Evolutionary conservation across 495 filamentous ascomycete species (phyloP), one percentile per base, ranked within the genome.

Genomic region (Polyplosphaeria fusca): DNA sequence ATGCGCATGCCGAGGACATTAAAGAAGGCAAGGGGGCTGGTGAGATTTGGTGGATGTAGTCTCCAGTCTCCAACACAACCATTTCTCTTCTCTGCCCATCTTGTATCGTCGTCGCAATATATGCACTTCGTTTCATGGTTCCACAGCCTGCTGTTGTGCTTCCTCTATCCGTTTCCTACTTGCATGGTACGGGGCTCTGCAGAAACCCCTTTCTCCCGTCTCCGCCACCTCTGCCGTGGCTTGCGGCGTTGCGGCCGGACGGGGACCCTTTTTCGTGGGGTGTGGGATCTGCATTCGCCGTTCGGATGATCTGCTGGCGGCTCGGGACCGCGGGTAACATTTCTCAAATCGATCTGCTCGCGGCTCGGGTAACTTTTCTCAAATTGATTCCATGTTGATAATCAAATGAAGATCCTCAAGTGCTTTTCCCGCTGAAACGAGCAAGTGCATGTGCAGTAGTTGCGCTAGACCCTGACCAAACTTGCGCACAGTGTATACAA

Each of bases 91-190:
- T 44, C 55, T 66, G 55, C 1, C 66, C 66, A 45, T 68, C 66
- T 41, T 68, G 66, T 40, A 56, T 49, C 37, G 57, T 44, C n/a
- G 58, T 68, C 0, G 59, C 63, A 12, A 66, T 40, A n/a, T n/a
- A 26, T 66, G 63, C n/a, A 47, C 20, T 44, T 43, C 45, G 19
- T 20, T 48, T 52, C 73, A 1, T 81, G 76, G 58, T 75, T 78
- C 83, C 83, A 88, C 30, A 88, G 73, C 71, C 81, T 75, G 63
- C 79, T 83, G 69, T 82, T 76, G 60, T 86, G 74, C 23, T 84
- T 71, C 1, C 73, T 82, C 46, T 84, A 72, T 12, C 83, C 85
- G 9, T 75, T 74, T 14, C 71, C 79, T 4, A 77, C 73, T 22
- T 81, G 68, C 11, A 79, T 79, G 37, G 81, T 82, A 70, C 76